Base-by-base conservation (phyloP, 1,284 basidiomycete genomes). In the Volvariella volvacea region DNA sequence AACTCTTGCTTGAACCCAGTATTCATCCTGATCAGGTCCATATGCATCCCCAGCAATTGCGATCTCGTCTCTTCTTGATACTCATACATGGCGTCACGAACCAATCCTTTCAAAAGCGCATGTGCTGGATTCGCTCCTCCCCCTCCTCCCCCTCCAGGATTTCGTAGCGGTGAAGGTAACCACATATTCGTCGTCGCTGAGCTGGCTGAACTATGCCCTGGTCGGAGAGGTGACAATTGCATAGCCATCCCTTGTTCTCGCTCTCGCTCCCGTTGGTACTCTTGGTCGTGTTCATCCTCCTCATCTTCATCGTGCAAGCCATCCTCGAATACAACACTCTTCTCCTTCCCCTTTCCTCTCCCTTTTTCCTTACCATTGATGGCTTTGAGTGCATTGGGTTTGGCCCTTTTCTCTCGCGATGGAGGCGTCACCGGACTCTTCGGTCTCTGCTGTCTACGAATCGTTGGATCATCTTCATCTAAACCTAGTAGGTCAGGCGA, bases 1-100 rank as follows among this genome's bases (percentile, higher is more conserved):
- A 87, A 64, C 59, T 86, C 84, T 41, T 69, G 73, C 62, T 82
- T 82, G 65, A 68, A 71, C 17, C 73, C 71, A 28, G 79, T 64
- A 1, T 82, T 81, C 76, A 86, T 80, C 44, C 74, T 66, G 22
- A 88, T 65, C 45, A 88, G 55, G 55, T 88, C 84, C 50, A 88
- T 55, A 59, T 88, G 85, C 48, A 88, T 59, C 3, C 81, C 80
- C 55, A 74, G 70, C 71, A 87, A 76, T 65, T 85, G 80, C 21
- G 73, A 66, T 53, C 73, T 73, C 22, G 76, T 77, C 59, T 87
- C 82, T 50, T 71, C 68, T 54, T 80, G 79, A 55, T 77, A 83
- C 52, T 87, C 84, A 50, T 71, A 75, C 75, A 87, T 76, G 45
- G 78, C 80, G 48, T 86, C 83, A 38, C 72, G 70, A 46, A 87